These are phyloP conservation scores for Curvularia hawaiiensis DNA, from an alignment of 2,329 filamentous ascomycete genomes.

Conservation along the genomic window DNA sequence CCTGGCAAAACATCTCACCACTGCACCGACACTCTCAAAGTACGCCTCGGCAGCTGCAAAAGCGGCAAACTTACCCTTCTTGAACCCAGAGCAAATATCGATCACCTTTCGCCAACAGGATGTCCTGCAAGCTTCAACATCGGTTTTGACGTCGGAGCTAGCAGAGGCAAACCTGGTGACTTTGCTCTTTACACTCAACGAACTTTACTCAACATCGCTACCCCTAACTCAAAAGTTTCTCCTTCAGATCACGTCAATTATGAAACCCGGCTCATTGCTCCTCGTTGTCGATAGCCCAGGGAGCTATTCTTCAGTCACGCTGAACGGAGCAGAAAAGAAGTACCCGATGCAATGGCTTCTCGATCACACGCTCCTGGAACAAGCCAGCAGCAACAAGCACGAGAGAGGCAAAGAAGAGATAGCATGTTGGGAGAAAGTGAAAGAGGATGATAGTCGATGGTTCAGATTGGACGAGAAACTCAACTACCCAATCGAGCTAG, in stretches of 20 bases:
- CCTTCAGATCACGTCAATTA: slow-evolving; percentile 65
- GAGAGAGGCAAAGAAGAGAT: slow-evolving; percentile 20
- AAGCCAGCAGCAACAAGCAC: slow-evolving; percentile 17
- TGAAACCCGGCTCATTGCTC: slow-evolving; percentile 68
- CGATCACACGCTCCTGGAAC: slow-evolving; percentile 74
- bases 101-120: slow-evolving; percentile 58
- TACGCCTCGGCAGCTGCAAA: slow-evolving; percentile 55
- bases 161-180: slow-evolving; percentile 64
- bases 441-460: slow-evolving; percentile 81
- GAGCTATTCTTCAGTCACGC: slow-evolving; percentile 81
- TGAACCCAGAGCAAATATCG: slow-evolving; percentile 35
- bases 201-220: slow-evolving; percentile 82
- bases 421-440: slow-evolving; percentile 71
- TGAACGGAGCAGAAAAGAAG: slow-evolving; percentile 62
- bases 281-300: slow-evolving; percentile 93
- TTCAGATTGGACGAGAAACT: slow-evolving; percentile 71
- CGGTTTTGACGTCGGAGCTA: slow-evolving; percentile 43
- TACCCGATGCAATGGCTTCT: slow-evolving; percentile 97
- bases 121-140: slow-evolving; percentile 51
- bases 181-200: slow-evolving; percentile 92
- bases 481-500: slow-evolving; percentile 81
- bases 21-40: slow-evolving; percentile 52
- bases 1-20: slow-evolving; percentile 63
- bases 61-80: slow-evolving; percentile 48
- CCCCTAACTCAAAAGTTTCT: slow-evolving; percentile 78